Conservation (phyloP, 2,329 filamentous ascomycete species). For the Blastomyces silverae region DNA sequence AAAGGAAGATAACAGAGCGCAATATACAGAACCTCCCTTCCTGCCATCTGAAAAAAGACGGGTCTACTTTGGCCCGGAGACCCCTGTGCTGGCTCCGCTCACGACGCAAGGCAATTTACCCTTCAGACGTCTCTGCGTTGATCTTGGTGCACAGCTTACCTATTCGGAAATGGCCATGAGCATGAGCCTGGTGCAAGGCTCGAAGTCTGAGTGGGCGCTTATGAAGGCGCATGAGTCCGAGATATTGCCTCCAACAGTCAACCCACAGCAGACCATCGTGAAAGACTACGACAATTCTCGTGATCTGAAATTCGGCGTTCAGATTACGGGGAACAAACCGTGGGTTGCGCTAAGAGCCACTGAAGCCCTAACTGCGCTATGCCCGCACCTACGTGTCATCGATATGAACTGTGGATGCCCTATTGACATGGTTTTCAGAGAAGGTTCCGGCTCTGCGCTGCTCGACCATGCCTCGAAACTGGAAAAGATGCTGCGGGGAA, state of each 20-base stretch:
- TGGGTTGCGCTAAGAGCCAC: conserved; percentile 86
- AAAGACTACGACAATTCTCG: conserved; percentile 72
- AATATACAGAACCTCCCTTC: conserved; percentile 78
- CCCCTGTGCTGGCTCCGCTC: conserved; percentile 84
- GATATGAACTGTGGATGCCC: conserved; percentile 97
- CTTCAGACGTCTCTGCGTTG: conserved; percentile 82
- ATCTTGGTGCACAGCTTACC: conserved; percentile 83
- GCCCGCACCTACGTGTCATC: conserved; percentile 79
- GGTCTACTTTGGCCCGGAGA: conserved; percentile 90
- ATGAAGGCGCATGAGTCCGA: conserved; percentile 89
- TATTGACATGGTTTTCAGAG: conserved; percentile 85
- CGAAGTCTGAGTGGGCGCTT: conserved; percentile 88
- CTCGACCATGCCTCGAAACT: conserved; percentile 83
- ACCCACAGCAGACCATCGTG: conserved; percentile 50
- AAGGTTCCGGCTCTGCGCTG: conserved; percentile 82
- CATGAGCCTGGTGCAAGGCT: conserved; percentile 78
- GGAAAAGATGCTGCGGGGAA: conserved; percentile 89
- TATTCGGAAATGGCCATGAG: conserved; percentile 99
- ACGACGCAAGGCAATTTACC: conserved; percentile 96
- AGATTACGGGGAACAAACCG: conserved; percentile 87
- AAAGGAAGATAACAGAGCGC: conserved; percentile 64
- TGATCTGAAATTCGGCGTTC: conserved; percentile 83
- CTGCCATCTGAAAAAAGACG: conserved; percentile 87
- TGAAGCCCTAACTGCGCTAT: conserved; percentile 67
- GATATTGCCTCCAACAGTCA: conserved; percentile 62